Conservation (phyloP, 2,329 filamentous ascomycete species). For the Cladophialophora exuberans region DNA sequence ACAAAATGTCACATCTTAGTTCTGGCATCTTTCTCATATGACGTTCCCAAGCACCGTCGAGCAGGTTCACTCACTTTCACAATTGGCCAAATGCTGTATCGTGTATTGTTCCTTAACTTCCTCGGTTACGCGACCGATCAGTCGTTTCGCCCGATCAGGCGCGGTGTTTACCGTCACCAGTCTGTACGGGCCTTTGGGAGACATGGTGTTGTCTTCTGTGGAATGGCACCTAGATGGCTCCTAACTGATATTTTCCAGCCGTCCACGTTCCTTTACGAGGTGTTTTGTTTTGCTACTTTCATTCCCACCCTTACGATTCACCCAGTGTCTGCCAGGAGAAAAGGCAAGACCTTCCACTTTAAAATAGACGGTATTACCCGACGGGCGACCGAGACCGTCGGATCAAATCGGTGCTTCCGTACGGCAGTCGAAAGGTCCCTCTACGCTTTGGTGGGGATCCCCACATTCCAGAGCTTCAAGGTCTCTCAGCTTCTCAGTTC, state of each 20-base stretch:
- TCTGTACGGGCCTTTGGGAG: constrained; percentile 60
- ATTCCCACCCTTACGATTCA: neutral
- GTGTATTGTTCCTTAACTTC: constrained; percentile 65
- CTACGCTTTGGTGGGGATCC: neutral
- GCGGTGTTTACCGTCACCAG: constrained; percentile 71
- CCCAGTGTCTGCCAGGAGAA: neutral
- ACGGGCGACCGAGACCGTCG: neutral
- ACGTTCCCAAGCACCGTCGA: too few relatives aligned
- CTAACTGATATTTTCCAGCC: neutral
- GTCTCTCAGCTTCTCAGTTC: neutral
- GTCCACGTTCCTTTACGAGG: neutral
- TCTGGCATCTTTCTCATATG: too few relatives aligned
- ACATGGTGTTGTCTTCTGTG: constrained; percentile 19
- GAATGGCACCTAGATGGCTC: neutral
- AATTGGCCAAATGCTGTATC: constrained; percentile 66
- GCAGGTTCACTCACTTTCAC: constrained; percentile 53
- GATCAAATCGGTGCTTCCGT: neutral
- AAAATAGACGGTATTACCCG: neutral
- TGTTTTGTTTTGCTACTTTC: neutral
- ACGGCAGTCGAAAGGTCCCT: constrained; percentile 10
- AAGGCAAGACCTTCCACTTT: neutral
- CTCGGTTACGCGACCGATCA: constrained; percentile 65
- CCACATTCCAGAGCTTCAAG: neutral
- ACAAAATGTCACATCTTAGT: neutral
- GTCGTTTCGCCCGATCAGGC: constrained; percentile 64